phyloP scores from a whole-genome alignment of 495 filamentous ascomycete genomes.

The Opeltia flavorubescens region DNA sequence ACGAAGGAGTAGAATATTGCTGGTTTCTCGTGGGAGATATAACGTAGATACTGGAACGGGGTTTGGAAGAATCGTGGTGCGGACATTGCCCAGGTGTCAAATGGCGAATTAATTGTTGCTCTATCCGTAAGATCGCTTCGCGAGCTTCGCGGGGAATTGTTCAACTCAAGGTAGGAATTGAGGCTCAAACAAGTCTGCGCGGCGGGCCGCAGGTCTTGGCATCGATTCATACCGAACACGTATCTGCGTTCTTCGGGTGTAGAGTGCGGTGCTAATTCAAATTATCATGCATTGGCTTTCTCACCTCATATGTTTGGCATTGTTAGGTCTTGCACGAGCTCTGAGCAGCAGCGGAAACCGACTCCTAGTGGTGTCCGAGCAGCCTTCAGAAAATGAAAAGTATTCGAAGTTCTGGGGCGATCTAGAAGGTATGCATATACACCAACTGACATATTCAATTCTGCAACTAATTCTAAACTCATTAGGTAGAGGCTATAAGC shows the following conservation, averaged over 20 bases:
- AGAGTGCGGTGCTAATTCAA: background rate
- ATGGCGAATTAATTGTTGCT: too few relatives aligned
- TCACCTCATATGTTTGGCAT: conserved; percentile 49
- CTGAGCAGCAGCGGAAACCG: conserved; percentile 68
- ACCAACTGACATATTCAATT: background rate
- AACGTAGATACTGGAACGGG: conserved; percentile 72
- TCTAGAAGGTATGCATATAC: conserved; percentile 48
- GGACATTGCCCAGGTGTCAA: conserved; percentile 36
- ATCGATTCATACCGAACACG: conserved; percentile 8
- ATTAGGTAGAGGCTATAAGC: conserved; percentile 66
- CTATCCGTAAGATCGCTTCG: too few relatives aligned
- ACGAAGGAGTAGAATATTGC: conserved; percentile 74
- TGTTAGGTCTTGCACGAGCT: conserved; percentile 54
- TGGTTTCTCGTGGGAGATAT: conserved; percentile 73
- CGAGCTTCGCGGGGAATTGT: too few relatives aligned
- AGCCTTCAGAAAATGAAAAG: conserved; percentile 56
- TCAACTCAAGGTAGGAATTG: background rate
- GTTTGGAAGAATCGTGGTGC: conserved; percentile 67
- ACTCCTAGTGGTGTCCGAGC: conserved; percentile 77
- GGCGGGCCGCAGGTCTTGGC: background rate
- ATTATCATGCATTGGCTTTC: conserved; percentile 61
- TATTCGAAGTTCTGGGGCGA: conserved; percentile 77
- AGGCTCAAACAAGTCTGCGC: background rate
- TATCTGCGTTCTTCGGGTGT: conserved; percentile 1
- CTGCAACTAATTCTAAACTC: conserved; percentile 2